These are phyloP conservation scores for Papiliotrema nemorosa DNA, from an alignment of 1,284 basidiomycete genomes.

Conservation along the genomic window DNA sequence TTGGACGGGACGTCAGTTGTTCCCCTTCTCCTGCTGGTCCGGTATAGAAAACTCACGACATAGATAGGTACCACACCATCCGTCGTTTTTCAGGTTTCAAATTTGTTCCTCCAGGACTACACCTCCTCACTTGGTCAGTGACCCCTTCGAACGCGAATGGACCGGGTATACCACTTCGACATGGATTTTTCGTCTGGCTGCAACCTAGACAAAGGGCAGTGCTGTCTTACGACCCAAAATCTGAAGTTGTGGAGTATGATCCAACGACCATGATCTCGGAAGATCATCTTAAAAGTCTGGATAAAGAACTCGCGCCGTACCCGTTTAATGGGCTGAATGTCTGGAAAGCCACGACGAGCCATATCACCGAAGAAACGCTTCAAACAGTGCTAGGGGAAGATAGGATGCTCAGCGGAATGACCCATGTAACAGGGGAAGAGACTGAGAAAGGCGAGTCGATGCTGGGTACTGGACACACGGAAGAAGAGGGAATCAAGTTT, in stretches of 20 bases:
- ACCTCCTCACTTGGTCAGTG: constrained; percentile 38
- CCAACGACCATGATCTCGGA: constrained; percentile 24
- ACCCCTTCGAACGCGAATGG: constrained; percentile 8
- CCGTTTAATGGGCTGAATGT: constrained; percentile 36
- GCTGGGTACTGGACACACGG: neutral
- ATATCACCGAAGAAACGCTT: constrained; percentile 32
- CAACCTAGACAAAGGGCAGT: constrained; percentile 28
- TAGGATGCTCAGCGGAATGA: constrained; percentile 38
- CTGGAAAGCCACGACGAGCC: constrained; percentile 40
- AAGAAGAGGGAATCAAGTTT: constrained; percentile 30
- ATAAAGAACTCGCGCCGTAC: constrained; percentile 48
- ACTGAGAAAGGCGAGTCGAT: constrained; percentile 7
- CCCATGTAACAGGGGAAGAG: constrained; percentile 23
- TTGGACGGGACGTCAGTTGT: constrained; percentile 45
- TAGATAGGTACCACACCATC: constrained; percentile 32
- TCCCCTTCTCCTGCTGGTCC: neutral
- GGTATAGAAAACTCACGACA: neutral
- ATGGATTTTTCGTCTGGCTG: constrained; percentile 25
- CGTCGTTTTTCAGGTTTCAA: constrained; percentile 43
- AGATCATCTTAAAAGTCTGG: constrained; percentile 47
- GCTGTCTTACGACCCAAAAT: constrained; percentile 24
- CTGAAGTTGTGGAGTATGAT: constrained; percentile 21
- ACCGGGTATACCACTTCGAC: constrained; percentile 31
- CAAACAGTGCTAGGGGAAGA: constrained; percentile 36
- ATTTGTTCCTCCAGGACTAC: constrained; percentile 47